A percentile compares a stretch with the other conserved stretches of the same genome.
phyloP scores from a whole-genome alignment of 1,139 yeast genomes.

The Geotrichum cucujoidarum region DNA sequence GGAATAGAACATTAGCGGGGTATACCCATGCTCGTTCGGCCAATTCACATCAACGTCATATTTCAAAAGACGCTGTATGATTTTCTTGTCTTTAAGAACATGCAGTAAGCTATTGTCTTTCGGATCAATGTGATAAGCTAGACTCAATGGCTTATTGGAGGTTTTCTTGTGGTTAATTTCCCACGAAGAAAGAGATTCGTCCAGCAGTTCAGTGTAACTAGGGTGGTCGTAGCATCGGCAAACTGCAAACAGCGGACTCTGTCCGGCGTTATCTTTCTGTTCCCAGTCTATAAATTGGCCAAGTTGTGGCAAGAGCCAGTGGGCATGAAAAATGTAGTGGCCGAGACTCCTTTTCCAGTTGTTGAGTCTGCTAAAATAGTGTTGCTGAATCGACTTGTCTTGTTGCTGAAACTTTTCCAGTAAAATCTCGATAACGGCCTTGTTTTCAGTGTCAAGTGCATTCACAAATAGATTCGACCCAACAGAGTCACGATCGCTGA shows the following conservation, averaged over 20 bases:
- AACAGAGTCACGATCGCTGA: slow-evolving; percentile 55
- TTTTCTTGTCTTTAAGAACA: slow-evolving; percentile 45
- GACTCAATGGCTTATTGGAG: slow-evolving; percentile 26
- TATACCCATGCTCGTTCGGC: slow-evolving; percentile 52
- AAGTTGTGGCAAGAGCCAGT: slow-evolving; percentile 47
- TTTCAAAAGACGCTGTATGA: slow-evolving; percentile 43
- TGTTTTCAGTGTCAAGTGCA: slow-evolving; percentile 55
- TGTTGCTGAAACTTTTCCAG: slow-evolving; percentile 34
- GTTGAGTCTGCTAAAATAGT: slow-evolving; percentile 52
- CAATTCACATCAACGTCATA: slow-evolving; percentile 54
- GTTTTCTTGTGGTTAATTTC: slow-evolving; percentile 20
- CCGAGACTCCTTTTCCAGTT: slow-evolving; percentile 55
- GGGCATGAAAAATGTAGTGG: slow-evolving; percentile 65
- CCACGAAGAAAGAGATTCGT: slow-evolving; percentile 43
- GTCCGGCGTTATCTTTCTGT: slow-evolving; percentile 57
- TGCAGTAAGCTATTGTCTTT: slow-evolving; percentile 76
- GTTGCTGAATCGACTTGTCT: background rate
- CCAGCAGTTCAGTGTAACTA: slow-evolving; percentile 50
- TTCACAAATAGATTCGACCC: slow-evolving; percentile 54
- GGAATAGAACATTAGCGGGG: slow-evolving; percentile 68
- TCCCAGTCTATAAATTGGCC: slow-evolving; percentile 69
- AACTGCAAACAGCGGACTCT: slow-evolving; percentile 74
- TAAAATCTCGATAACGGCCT: slow-evolving; percentile 45
- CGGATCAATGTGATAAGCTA: slow-evolving; percentile 59
- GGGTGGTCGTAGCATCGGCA: slow-evolving; percentile 80